phyloP scores from a whole-genome alignment of 225 moss, liverwort and hornwort genomes.

The Physcomitrellopsis africana region DNA sequence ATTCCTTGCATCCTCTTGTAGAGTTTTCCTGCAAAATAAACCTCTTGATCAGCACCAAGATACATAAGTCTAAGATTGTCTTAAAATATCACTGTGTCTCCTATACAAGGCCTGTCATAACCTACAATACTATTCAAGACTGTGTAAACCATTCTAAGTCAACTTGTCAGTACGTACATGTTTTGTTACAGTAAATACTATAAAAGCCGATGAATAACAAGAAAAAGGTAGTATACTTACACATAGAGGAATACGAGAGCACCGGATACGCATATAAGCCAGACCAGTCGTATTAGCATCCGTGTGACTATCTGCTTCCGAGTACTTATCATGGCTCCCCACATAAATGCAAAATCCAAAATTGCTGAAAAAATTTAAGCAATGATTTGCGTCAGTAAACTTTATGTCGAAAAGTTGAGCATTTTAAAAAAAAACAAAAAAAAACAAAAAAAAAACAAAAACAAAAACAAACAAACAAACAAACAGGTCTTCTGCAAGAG shows the following conservation, averaged over 20 bases:
- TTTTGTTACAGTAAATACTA: background rate
- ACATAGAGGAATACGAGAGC: slow-evolving; percentile 73
- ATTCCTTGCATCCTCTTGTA: slow-evolving; percentile 66
- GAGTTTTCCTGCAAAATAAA: slow-evolving; percentile 74
- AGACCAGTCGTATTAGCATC: slow-evolving; percentile 74
- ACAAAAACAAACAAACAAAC: no score
- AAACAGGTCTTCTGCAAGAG: no score
- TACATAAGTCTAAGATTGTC: slow-evolving; percentile 10
- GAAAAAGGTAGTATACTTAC: slow-evolving; percentile 55
- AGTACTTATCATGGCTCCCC: slow-evolving; percentile 87
- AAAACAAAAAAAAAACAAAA: no score
- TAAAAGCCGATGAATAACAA: background rate
- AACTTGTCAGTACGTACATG: background rate
- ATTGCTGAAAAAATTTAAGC: slow-evolving; percentile 62
- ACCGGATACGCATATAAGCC: slow-evolving; percentile 62
- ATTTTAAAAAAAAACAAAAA: no score
- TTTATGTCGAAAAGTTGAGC: background rate
- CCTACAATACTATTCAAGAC: background rate
- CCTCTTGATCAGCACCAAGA: slow-evolving; percentile 25
- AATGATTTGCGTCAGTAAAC: slow-evolving; percentile 24
- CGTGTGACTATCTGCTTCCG: slow-evolving; percentile 69
- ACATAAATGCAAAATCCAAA: slow-evolving; percentile 86
- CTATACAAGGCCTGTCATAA: background rate
- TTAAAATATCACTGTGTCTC: slow-evolving; percentile 3
- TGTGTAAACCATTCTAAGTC: background rate